Percentiles rank a stretch among this genome's conserved stretches.
These are phyloP conservation scores for Cercophora sp. DNA, from an alignment of 495 filamentous ascomycete species.

Conservation along the genomic window DNA sequence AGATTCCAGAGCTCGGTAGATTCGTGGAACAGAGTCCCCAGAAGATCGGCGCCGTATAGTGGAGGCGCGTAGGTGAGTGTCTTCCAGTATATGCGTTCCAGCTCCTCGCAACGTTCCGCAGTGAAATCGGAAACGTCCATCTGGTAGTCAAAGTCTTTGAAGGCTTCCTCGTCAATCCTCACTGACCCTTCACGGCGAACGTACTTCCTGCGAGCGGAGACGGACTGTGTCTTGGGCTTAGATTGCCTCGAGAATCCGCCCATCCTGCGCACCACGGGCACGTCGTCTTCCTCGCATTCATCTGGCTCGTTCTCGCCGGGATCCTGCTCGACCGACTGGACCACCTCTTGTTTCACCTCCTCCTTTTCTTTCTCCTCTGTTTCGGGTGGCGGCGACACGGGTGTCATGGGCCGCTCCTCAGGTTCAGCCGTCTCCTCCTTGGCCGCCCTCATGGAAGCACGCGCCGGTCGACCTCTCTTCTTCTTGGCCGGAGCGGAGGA, in stretches of 20 bases:
- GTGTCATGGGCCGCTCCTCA: slow-evolving; percentile 52
- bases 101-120: slow-evolving; percentile 82
- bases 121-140: slow-evolving; percentile 85
- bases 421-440: slow-evolving; percentile 28
- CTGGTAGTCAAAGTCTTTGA: slow-evolving; percentile 83
- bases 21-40: slow-evolving; percentile 92
- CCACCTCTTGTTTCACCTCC: slow-evolving; percentile 35
- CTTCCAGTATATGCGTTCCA: slow-evolving; percentile 94
- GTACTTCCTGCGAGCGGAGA: slow-evolving; percentile 69
- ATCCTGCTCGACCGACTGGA: slow-evolving; percentile 46
- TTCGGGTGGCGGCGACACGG: slow-evolving; percentile 47
- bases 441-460: slow-evolving; percentile 21
- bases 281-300: slow-evolving; percentile 37
- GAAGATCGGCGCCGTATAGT: slow-evolving; percentile 95
- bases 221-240: slow-evolving; percentile 49
- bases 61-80: slow-evolving; percentile 90
- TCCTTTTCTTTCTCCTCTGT: no score
- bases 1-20: slow-evolving; percentile 85
- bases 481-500: slow-evolving; percentile 33
- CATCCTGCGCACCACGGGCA: slow-evolving; percentile 37
- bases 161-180: slow-evolving; percentile 76
- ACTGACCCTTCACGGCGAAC: slow-evolving; percentile 70
- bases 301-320: slow-evolving; percentile 40
- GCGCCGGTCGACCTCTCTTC: slow-evolving; percentile 19
- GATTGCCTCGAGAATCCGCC: slow-evolving; percentile 33